Conservation (phyloP, 257 asterid species). For the Solanum sparsipilum region DNA sequence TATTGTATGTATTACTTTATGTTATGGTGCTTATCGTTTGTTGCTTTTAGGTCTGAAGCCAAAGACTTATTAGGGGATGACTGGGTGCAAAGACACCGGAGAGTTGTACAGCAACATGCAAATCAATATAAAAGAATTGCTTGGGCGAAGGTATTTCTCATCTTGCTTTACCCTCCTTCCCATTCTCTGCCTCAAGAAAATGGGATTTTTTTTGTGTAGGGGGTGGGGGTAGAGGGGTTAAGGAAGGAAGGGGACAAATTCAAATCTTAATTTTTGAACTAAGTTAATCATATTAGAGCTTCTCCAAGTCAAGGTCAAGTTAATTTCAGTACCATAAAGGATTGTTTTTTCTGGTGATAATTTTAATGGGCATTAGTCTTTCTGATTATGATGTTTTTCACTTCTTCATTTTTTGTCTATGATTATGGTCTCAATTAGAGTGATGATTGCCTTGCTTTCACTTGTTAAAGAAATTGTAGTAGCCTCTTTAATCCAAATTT, state of each 20-base stretch:
- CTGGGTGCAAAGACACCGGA: slow-evolving; percentile 98
- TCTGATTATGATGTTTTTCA: background rate
- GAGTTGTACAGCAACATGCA: slow-evolving; percentile 95
- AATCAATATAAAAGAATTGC: slow-evolving; percentile 91
- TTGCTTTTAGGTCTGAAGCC: slow-evolving; percentile 83
- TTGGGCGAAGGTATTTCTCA: slow-evolving; percentile 70
- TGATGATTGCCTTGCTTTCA: background rate
- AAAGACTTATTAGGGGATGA: slow-evolving; percentile 96
- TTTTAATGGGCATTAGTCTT: background rate
- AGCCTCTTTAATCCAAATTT: background rate
- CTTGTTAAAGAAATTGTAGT: background rate
- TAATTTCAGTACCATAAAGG: background rate
- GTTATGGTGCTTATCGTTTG: background rate
- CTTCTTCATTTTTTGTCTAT: background rate
- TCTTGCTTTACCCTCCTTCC: background rate
- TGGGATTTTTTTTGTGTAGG: background rate
- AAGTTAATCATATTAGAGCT: background rate
- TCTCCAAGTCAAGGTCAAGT: background rate
- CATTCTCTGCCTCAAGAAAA: background rate
- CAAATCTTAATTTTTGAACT: background rate
- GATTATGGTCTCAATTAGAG: background rate
- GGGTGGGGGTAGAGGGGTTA: background rate
- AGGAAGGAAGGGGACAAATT: background rate
- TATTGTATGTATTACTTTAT: background rate
- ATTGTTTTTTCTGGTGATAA: background rate